Conservation (phyloP, 1,284 basidiomycete species). For the Salmacisia buchloeana region DNA sequence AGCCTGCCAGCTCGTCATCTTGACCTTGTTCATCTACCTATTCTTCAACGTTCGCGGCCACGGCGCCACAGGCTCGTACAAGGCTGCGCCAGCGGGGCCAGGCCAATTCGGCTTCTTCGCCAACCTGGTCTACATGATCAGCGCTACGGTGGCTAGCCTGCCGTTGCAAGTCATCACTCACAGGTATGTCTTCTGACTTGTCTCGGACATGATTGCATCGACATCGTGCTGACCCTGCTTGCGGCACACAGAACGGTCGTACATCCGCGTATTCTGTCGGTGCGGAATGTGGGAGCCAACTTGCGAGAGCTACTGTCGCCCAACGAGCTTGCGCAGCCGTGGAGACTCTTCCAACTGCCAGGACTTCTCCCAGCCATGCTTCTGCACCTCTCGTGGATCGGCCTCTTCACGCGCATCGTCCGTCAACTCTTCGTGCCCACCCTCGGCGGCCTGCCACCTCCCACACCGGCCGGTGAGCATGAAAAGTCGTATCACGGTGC, state of each 20-base stretch:
- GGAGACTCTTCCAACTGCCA: slow-evolving; percentile 40
- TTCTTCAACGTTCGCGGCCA: slow-evolving; percentile 24
- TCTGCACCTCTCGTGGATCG: slow-evolving; percentile 37
- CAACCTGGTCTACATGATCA: slow-evolving; percentile 37
- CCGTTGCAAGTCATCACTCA: slow-evolving; percentile 41
- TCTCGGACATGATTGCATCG: background rate
- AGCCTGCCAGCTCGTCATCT: slow-evolving; percentile 16
- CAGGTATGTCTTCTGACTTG: slow-evolving; percentile 16
- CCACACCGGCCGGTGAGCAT: slow-evolving; percentile 23
- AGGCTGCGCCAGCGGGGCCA: slow-evolving; percentile 33
- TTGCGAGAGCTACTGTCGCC: slow-evolving; percentile 38
- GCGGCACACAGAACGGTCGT: slow-evolving; percentile 31
- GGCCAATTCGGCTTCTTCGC: slow-evolving; percentile 37
- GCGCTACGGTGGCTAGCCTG: slow-evolving; percentile 29
- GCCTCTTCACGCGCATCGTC: slow-evolving; percentile 30
- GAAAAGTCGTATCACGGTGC: slow-evolving; percentile 36
- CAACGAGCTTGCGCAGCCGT: slow-evolving; percentile 38
- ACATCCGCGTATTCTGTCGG: slow-evolving; percentile 34
- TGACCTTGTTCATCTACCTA: slow-evolving; percentile 29
- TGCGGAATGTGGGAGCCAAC: slow-evolving; percentile 22
- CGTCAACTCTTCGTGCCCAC: slow-evolving; percentile 36
- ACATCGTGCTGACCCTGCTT: background rate
- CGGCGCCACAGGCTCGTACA: slow-evolving; percentile 32
- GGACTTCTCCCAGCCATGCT: slow-evolving; percentile 36
- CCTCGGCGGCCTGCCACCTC: slow-evolving; percentile 26